A percentile compares a stretch with the other conserved stretches of the same genome.
phyloP scores from a whole-genome alignment of 495 filamentous ascomycete species.

The Jackrogersella minutella region DNA sequence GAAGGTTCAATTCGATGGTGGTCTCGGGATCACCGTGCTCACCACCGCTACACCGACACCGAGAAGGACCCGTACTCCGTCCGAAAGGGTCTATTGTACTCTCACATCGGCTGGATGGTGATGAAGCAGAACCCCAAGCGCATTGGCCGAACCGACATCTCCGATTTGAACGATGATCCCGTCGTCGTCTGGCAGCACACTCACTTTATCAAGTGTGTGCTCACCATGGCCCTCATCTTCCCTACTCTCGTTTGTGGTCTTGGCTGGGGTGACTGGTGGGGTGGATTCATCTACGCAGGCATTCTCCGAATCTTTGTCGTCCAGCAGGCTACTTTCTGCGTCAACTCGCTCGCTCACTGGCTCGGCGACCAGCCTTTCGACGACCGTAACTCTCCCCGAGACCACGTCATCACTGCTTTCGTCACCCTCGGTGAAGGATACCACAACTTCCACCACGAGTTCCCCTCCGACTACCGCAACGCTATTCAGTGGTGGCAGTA shows the following conservation, averaged over 20 bases:
- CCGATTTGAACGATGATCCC: constrained; percentile 92
- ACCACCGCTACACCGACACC: constrained; percentile 99
- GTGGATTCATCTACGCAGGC: constrained; percentile 93
- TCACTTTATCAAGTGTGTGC: constrained; percentile 88
- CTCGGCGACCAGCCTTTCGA: constrained; percentile 99
- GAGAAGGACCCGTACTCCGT: constrained; percentile 99
- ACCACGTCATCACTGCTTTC: constrained; percentile 94
- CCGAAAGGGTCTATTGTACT: constrained; percentile 96
- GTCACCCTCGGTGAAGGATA: constrained; percentile 98
- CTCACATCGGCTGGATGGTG: constrained; percentile 93
- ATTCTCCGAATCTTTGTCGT: constrained; percentile 97
- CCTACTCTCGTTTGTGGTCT: constrained; percentile 86
- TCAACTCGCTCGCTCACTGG: constrained; percentile 99
- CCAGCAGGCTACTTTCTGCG: constrained; percentile 99
- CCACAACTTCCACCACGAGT: constrained; percentile 99
- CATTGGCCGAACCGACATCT: constrained; percentile 95
- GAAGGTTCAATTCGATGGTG: constrained; percentile 98
- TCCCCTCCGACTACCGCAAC: constrained; percentile 98
- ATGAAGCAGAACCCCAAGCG: constrained; percentile 95
- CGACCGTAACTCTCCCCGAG: constrained; percentile 96
- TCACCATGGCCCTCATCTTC: constrained; percentile 86
- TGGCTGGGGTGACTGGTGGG: constrained; percentile 87
- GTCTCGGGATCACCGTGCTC: constrained; percentile 94
- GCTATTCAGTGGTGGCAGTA: constrained; percentile 98
- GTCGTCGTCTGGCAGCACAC: constrained; percentile 95